Base-by-base conservation (phyloP, 2,329 filamentous ascomycete genomes). In the Lachnellula occidentalis region DNA sequence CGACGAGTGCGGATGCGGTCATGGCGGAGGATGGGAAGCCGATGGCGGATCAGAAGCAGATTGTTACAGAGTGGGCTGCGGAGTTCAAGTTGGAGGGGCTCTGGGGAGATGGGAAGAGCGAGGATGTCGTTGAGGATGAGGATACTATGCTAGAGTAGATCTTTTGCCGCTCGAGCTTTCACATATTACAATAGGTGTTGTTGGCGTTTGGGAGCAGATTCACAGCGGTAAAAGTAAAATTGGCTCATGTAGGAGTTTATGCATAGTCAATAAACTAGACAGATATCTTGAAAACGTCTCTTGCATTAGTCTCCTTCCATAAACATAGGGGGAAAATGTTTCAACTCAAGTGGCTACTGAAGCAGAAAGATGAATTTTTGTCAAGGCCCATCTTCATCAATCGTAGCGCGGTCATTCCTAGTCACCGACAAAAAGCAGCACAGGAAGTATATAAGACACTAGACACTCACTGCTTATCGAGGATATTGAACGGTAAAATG, bases 21-120 rank as follows among this genome's bases (percentile, higher is more conserved):
- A 71, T 70, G 45, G 70, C 67, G 8, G 71, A 72, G 49, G 72
- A 77, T 57, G 72, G 77, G n/a, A 34, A 31, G 53, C 52, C 51
- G 50, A 70, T 76, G 62, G 77, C 80, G 58, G 83, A 90, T 61
- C 85, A 95, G 71, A 91, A 95, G 76, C 76, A 90, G 73, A 90
- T 97, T 70, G 91, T 97, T 53, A 88, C 87, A 11, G 86, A 95
- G 70, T 95, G 92, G 91, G 89, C 92, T 7, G 85, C 89, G 65
- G 92, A 97, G 72, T 97, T 99, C 74, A 92, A 92, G 76, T 79
- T 99, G 8, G 94, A 96, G 58, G 94, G 90, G 2, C 74, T 99
- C 14, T 97, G 89, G 88, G 91, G 89, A 11, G 85, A 90, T 68
- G 83, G 58, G n/a, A 62, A 62, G 49, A 46, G 45, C 11, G 62